phyloP scores from a whole-genome alignment of 345 rosid species.

The Erodium maritimum region DNA sequence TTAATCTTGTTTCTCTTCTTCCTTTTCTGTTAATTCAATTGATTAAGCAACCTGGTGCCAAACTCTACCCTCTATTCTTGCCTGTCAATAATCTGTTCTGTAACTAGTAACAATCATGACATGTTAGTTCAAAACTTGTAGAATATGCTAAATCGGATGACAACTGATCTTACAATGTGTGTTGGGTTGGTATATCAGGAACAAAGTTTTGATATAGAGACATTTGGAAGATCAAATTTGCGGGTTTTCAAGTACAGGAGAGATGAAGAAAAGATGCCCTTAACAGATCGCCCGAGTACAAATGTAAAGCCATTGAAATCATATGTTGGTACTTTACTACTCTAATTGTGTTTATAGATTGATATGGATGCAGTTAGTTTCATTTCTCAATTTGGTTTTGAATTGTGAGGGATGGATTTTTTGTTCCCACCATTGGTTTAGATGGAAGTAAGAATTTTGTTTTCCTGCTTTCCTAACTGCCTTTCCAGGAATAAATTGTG shows the following conservation, averaged over 20 bases:
- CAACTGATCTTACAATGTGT: conserved; percentile 6
- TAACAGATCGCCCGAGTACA: conserved; percentile 11
- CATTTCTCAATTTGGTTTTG: neutral
- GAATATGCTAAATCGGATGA: neutral
- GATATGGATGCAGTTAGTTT: neutral
- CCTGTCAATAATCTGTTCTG: neutral
- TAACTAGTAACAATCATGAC: neutral
- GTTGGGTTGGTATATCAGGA: conserved; percentile 37
- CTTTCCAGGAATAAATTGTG: neutral
- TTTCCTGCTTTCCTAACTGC: neutral
- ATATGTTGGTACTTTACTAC: neutral
- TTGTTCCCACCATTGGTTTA: neutral
- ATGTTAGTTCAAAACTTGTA: neutral
- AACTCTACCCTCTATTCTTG: neutral
- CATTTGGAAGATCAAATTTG: conserved; percentile 12
- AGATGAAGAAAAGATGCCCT: conserved; percentile 15
- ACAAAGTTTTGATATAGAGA: conserved; percentile 77
- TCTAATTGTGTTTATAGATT: neutral
- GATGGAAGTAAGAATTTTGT: neutral
- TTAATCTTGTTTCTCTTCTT: too few species aligned
- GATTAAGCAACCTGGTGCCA: too few species aligned
- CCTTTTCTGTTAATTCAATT: too few species aligned
- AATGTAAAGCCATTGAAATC: conserved; percentile 28
- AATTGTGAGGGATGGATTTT: neutral
- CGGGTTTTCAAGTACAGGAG: conserved; percentile 9